Evolutionary conservation across 129 eudicot genomes (phyloP), one percentile per base, ranked within the genome.

Genomic region (Centella asiatica): DNA sequence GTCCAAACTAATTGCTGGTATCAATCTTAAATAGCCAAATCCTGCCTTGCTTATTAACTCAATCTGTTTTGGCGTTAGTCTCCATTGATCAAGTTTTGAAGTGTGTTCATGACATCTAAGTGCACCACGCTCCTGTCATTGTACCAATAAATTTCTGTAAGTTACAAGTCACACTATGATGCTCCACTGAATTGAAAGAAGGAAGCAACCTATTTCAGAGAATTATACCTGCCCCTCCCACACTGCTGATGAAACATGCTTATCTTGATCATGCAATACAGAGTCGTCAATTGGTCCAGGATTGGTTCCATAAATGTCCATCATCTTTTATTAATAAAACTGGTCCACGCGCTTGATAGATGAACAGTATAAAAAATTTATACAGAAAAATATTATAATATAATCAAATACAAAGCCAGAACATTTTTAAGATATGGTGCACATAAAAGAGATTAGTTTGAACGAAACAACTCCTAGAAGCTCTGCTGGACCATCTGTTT

Each of bases 91-190:
- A 11, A 87, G 95, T 86, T 92, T 92, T 55, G 99, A 92, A 31
- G 99, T 92, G 80, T 92, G 99, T 62, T 92, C 96, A 48, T 92
- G 99, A 72, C 99, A 92, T 76, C 99, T 87, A 60, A 92, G 89
- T 52, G 90, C 96, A 61, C 95, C 96, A 29, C 96, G 93, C 62
- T 92, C 99, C 95, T 87, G 88, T 59, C 36, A 66, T 58, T 59
- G 32, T 49, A 31, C 28, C 18, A 46, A 7, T 23, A 48, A 65
- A 6, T 23, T 23, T 37, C 37, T 39, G 28, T 29, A 59, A 32
- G 22, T 22, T 44, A 54, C 23, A 33, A 9, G 26, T 26, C 13
- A 18, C 23, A 57, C 63, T 4, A 31, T 17, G 54, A 28, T 48
- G 2, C 22, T 4, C 12, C 44, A 48, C 20, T 12, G 5, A 17